Evolutionary conservation across 2,329 filamentous ascomycete genomes (phyloP).

Genomic region (Trichoderma sp.): DNA sequence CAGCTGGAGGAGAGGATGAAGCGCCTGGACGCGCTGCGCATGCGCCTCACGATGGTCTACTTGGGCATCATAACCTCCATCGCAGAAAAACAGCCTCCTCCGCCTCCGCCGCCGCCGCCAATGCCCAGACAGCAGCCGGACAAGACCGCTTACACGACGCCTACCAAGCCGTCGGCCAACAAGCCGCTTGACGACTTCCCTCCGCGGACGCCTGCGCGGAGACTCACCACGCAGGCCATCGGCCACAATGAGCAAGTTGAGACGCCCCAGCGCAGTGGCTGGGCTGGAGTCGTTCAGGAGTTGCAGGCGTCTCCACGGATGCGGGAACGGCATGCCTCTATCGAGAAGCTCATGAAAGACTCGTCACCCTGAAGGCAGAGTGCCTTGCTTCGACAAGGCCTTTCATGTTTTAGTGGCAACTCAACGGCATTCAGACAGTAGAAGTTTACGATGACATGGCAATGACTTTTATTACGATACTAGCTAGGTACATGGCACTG

Average conservation of each 20-base stretch:
- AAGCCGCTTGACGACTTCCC: constrained; percentile 50
- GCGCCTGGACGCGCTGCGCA: constrained; percentile 62
- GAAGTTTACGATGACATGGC: constrained; percentile 11
- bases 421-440: constrained; percentile 7
- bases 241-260: constrained; percentile 54
- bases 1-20: constrained; percentile 60
- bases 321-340: constrained; percentile 63
- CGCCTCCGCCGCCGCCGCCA: constrained; percentile 37
- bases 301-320: constrained; percentile 63
- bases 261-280: constrained; percentile 55
- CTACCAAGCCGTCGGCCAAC: constrained; percentile 42
- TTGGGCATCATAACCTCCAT: constrained; percentile 58
- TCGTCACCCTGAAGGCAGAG: constrained; percentile 30
- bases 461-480: constrained; percentile 17
- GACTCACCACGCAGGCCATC: constrained; percentile 57
- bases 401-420: neutral
- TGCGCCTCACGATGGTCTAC: constrained; percentile 66
- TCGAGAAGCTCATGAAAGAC: constrained; percentile 58
- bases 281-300: constrained; percentile 65
- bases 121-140: constrained; percentile 42
- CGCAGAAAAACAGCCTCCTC: constrained; percentile 42
- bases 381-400: neutral
- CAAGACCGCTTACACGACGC: constrained; percentile 39
- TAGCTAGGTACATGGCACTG: constrained; percentile 1
- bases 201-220: constrained; percentile 53